Conservation (phyloP, 208 protist genomes). For the Perkinsela sp. region DNA sequence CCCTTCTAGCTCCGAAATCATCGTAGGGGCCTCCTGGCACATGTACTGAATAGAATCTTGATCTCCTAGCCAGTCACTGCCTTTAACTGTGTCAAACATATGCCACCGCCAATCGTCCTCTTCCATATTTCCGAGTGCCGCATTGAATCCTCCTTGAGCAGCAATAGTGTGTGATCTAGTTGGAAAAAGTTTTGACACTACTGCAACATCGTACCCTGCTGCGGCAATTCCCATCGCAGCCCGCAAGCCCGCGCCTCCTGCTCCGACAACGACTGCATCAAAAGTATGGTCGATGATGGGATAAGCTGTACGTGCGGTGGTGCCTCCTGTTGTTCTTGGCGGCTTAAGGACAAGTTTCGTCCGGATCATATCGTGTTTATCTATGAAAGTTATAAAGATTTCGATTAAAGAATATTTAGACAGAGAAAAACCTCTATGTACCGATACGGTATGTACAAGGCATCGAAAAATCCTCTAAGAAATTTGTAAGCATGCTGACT, state of each 20-base stretch:
- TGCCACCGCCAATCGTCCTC: conserved; percentile 97
- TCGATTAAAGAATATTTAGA: too few species aligned
- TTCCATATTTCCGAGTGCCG: conserved; percentile 88
- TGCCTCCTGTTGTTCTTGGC: conserved; percentile 2
- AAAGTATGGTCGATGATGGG: conserved; percentile 89
- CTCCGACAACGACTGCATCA: conserved; percentile 93
- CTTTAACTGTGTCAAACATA: conserved; percentile 96
- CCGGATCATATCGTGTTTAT: too few species aligned
- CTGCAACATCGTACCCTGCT: conserved; percentile 87
- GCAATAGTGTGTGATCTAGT: conserved; percentile 96
- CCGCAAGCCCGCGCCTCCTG: conserved; percentile 89
- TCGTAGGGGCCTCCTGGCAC: conserved; percentile 78
- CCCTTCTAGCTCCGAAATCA: conserved; percentile 80
- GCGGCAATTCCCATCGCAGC: conserved; percentile 86
- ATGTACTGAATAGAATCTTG: conserved; percentile 98
- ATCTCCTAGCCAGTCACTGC: conserved; percentile 90
- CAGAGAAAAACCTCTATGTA: too few species aligned
- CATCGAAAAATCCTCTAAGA: too few species aligned
- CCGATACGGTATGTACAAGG: too few species aligned
- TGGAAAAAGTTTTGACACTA: conserved; percentile 93
- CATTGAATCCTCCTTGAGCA: conserved; percentile 95
- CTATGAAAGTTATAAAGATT: too few species aligned
- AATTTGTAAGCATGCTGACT: too few species aligned
- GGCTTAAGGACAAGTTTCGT: neutral
- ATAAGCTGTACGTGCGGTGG: conserved; percentile 17